Evolutionary conservation across 306 rosid genomes (phyloP).

Genomic region (Delonix regia): DNA sequence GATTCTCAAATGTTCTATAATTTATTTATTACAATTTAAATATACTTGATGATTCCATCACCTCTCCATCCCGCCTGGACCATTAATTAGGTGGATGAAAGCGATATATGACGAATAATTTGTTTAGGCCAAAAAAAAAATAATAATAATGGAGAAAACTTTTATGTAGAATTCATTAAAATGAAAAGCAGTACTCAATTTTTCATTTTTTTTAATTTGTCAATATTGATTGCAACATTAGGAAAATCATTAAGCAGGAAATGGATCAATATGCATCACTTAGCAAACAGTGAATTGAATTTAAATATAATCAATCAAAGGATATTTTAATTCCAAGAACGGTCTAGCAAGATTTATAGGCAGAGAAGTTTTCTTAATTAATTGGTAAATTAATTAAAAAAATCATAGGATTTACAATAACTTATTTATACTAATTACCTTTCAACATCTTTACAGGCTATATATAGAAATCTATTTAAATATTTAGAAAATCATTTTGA

Average conservation of each 20-base stretch:
- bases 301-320: neutral
- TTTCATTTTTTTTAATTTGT: neutral
- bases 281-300: neutral
- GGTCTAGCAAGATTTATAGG: neutral
- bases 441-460: neutral
- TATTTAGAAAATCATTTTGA: neutral
- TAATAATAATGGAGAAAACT: neutral
- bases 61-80: neutral
- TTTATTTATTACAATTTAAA: neutral
- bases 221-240: neutral
- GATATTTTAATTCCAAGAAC: neutral
- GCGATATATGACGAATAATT: neutral
- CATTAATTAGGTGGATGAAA: neutral
- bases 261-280: neutral
- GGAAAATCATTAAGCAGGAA: neutral
- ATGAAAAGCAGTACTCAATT: neutral
- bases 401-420: neutral
- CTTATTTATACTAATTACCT: neutral
- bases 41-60: neutral
- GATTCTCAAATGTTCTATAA: neutral
- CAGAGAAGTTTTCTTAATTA: neutral
- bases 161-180: neutral
- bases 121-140: too few species aligned
- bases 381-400: neutral
- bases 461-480: neutral